phyloP scores from a whole-genome alignment of 495 filamentous ascomycete genomes.

The Niebla homalea region DNA sequence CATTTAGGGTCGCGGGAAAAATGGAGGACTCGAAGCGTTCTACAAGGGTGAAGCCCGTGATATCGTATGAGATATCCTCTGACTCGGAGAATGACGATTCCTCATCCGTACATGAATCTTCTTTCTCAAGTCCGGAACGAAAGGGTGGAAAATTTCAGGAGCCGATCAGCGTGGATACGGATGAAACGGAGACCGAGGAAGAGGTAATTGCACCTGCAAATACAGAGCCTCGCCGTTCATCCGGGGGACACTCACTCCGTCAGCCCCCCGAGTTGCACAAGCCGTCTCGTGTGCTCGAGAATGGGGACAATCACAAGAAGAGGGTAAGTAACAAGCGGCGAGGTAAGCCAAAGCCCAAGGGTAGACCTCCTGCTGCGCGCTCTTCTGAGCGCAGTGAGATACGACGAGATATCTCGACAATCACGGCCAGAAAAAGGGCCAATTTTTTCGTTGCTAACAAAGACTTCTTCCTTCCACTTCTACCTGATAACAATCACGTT shows the following conservation, averaged over 20 bases:
- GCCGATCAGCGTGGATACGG: constrained; percentile 3
- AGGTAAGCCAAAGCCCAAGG: neutral
- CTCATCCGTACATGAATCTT: constrained; percentile 4
- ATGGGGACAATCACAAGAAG: constrained; percentile 8
- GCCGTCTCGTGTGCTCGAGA: constrained; percentile 13
- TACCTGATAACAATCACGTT: constrained; percentile 41
- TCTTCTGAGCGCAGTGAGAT: constrained; percentile 26
- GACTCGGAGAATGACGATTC: constrained; percentile 7
- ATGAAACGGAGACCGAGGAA: constrained; percentile 6
- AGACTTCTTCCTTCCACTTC: constrained; percentile 37
- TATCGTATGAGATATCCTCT: constrained; percentile 17
- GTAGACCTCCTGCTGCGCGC: neutral
- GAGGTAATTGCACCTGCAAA: constrained; percentile 6
- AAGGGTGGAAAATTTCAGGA: neutral
- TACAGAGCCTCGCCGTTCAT: constrained; percentile 9
- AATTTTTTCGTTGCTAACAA: constrained; percentile 39
- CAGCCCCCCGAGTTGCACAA: constrained; percentile 12
- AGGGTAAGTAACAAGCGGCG: neutral
- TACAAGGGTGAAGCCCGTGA: neutral
- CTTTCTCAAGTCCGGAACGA: constrained; percentile 16
- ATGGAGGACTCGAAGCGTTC: neutral
- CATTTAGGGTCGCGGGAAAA: neutral
- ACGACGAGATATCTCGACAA: constrained; percentile 32
- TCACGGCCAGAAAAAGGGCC: constrained; percentile 33
- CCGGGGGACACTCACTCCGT: constrained; percentile 16